phyloP scores from a whole-genome alignment of 2,329 filamentous ascomycete genomes.

The Aspergillus hiratsukae region DNA sequence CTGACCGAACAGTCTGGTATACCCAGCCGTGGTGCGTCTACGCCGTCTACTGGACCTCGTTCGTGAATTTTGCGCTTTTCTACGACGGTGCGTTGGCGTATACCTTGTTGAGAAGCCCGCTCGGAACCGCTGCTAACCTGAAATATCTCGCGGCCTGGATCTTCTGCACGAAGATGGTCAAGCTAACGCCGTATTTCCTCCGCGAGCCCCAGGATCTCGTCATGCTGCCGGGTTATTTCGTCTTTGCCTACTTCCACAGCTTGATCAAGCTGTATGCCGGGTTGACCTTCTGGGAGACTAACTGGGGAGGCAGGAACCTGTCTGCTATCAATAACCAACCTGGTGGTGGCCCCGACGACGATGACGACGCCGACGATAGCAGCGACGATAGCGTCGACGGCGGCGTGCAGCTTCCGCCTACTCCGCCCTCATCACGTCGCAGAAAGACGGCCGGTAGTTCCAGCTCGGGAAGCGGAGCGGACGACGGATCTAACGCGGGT shows the following conservation, averaged over 20 bases:
- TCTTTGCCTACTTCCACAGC: slow-evolving; percentile 56
- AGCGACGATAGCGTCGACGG: neutral
- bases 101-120: slow-evolving; percentile 23
- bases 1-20: slow-evolving; percentile 36
- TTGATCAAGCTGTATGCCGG: slow-evolving; percentile 55
- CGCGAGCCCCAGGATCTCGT: slow-evolving; percentile 50
- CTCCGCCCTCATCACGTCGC: neutral
- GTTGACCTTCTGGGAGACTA: slow-evolving; percentile 48
- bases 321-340: neutral
- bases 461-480: neutral
- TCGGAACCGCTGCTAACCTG: slow-evolving; percentile 3
- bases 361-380: neutral
- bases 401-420: neutral
- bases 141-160: slow-evolving; percentile 44
- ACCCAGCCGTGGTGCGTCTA: slow-evolving; percentile 52
- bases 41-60: slow-evolving; percentile 51
- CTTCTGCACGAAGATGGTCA: slow-evolving; percentile 53
- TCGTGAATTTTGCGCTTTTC: slow-evolving; percentile 54
- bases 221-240: slow-evolving; percentile 47
- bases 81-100: slow-evolving; percentile 46
- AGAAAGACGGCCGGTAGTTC: neutral
- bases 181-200: slow-evolving; percentile 51
- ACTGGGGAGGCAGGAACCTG: slow-evolving; percentile 42
- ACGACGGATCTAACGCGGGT: too few species aligned
- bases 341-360: neutral